Base-by-base conservation (phyloP, 2,329 filamentous ascomycete genomes). In the Fusarium incarnatum region DNA sequence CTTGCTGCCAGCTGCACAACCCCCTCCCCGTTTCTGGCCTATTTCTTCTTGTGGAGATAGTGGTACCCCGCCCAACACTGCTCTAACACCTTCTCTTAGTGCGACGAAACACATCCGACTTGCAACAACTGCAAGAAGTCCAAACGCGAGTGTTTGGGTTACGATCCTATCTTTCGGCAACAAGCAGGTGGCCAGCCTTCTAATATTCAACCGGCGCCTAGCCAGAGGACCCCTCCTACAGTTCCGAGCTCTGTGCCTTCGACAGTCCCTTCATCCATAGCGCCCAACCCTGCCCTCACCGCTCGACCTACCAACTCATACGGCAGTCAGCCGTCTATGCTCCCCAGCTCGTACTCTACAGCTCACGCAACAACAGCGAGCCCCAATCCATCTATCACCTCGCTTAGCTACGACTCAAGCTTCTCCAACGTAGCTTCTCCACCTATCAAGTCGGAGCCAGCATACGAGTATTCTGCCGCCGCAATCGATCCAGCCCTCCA, bases 61-160 rank as follows among this genome's bases (percentile, higher is more conserved):
- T 48, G 57, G 56, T 53, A 62, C 58, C 70, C 63, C 59, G 54
- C 63, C 56, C 63, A 55, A 62, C 58, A 67, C 54, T 60, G 55
- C 67, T 74, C 73, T 79, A 75, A 76, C 73, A 66, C 71, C 64
- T 73, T 60, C 65, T 52, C 32, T 53, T 73, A 73, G 96, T 99
- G 96, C 83, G 96, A 98, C 88, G 96, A 99, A 85, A 90, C 89
- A 66, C 94, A 97, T 81, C 96, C 96, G 23, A 90, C 91, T 64
- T 99, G 96, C 85, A 91, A 94, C 82, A 94, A 96, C 78, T 96
- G 93, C 83, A 91, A 91, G 77, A 96, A 96, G 80, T 94, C 92
- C 73, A 96, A 95, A 82, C 92, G 93, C 77, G 92, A 95, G 76
- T 96, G 93, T 77, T 79, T 94, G 50, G 93, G 93, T 58, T 96